These are phyloP conservation scores for Blastocystis hominis DNA, from an alignment of 352 stramenopile species.

Conservation along the genomic window DNA sequence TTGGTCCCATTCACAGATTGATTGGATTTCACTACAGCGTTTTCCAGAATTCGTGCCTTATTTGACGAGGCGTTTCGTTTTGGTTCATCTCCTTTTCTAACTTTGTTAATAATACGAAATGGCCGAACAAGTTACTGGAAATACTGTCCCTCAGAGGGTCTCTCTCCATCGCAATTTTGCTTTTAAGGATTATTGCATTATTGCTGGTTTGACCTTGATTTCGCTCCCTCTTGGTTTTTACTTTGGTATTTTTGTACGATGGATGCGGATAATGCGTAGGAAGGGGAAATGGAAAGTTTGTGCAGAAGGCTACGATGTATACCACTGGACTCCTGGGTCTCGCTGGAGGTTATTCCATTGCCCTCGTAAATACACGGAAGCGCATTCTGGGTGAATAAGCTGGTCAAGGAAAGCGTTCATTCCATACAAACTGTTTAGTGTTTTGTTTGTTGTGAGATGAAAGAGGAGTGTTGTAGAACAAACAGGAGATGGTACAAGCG, in stretches of 20 bases:
- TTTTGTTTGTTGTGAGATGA: neutral
- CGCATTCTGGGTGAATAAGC: slow-evolving; percentile 45
- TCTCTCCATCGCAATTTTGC: slow-evolving; percentile 7
- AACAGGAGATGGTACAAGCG: neutral
- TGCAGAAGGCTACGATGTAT: slow-evolving; percentile 53
- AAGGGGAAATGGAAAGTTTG: slow-evolving; percentile 37
- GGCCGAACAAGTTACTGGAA: neutral
- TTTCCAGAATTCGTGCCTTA: too few relatives aligned
- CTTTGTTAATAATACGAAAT: neutral
- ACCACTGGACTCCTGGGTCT: slow-evolving; percentile 40
- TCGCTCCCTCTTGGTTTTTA: slow-evolving; percentile 45
- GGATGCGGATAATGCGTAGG: neutral
- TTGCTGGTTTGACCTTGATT: slow-evolving; percentile 30
- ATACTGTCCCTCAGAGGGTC: slow-evolving; percentile 4
- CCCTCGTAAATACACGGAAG: slow-evolving; percentile 42
- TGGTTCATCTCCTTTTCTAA: slow-evolving; percentile 10
- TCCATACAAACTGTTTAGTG: slow-evolving; percentile 56
- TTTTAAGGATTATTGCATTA: slow-evolving; percentile 52
- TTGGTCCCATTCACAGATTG: too few relatives aligned
- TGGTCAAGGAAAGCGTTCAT: neutral
- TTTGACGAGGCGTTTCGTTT: neutral
- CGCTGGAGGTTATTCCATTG: slow-evolving; percentile 29
- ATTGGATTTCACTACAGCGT: too few relatives aligned
- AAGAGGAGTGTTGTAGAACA: neutral
- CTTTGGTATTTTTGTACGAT: neutral